Base-by-base conservation (phyloP, 306 rosid genomes). In the Lithocarpus polystachyus region DNA sequence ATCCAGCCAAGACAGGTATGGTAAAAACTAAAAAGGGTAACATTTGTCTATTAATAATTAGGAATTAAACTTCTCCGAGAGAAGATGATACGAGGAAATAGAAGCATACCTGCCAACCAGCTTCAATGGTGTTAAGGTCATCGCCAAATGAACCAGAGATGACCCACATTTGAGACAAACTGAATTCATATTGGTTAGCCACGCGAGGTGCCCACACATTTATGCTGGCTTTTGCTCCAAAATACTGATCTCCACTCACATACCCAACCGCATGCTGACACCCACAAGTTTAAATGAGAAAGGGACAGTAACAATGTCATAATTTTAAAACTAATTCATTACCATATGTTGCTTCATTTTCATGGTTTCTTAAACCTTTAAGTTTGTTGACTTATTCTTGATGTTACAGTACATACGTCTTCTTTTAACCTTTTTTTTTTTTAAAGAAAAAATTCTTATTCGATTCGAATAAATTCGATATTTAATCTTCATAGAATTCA, bases 121-220 rank as follows among this genome's bases (percentile, higher is more conserved):
- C 98, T 88, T 96, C 99, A 84, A 96, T 93, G 54, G 99, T 93
- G 85, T 96, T 96, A 37, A 96, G 96, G 45, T 96, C 99, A 26
- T 96, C 87, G 8, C 99, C 98, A 78, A 96, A 96, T 53, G 98
- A 89, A 80, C 99, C 99, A 29, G 99, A 91, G 59, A 96, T 96
- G 73, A 96, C 96, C 99, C 99, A 96, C 92, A 96, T 86, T 85
- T 96, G 99, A 17, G 99, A 96, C 82, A 96, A 80, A 65, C 99
- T 96, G 89, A 96, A 96, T 85, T 96, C 99, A 79, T 96, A 87
- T 80, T 91, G 98, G 81, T 90, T 93, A 17, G 79, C 85, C 28
- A 96, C 98, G 1, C 78, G 62, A 15, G 99, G 99, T 60, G 97
- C 97, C 98, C 99, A 96, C 86, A 93, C 99, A 60, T 96, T 96